Conservation (phyloP, 345 rosid genomes). For the Alliaria petiolata region DNA sequence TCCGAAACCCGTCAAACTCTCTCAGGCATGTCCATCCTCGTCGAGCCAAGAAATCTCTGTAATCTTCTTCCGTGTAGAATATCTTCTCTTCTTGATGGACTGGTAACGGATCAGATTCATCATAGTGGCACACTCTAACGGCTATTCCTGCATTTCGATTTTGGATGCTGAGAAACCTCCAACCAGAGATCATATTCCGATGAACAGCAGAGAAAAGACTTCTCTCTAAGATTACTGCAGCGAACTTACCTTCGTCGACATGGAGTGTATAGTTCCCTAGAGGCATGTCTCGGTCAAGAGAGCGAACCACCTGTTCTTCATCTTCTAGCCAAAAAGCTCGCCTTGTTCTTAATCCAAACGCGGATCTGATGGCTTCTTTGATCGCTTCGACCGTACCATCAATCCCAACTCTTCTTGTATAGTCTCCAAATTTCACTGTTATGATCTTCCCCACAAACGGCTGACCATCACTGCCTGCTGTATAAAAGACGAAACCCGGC, state of each 20-base stretch:
- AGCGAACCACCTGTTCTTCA: slow-evolving; percentile 77
- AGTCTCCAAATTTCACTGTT: slow-evolving; percentile 31
- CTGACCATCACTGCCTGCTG: slow-evolving; percentile 39
- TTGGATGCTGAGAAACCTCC: not conserved
- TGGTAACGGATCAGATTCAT: slow-evolving; percentile 67
- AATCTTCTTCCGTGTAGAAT: slow-evolving; percentile 84
- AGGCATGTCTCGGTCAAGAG: slow-evolving; percentile 94
- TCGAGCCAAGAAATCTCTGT: slow-evolving; percentile 63
- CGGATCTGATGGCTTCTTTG: slow-evolving; percentile 76
- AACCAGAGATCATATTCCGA: not conserved
- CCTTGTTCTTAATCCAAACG: slow-evolving; percentile 76
- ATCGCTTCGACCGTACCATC: slow-evolving; percentile 87
- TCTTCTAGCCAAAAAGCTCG: slow-evolving; percentile 98
- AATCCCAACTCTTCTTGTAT: slow-evolving; percentile 80
- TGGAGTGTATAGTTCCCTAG: slow-evolving; percentile 75
- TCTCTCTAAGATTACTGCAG: not conserved
- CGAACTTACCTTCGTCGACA: slow-evolving; percentile 72
- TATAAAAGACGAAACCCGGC: not conserved
- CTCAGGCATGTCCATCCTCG: slow-evolving; percentile 72
- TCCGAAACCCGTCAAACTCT: slow-evolving; percentile 69
- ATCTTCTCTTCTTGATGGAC: slow-evolving; percentile 76
- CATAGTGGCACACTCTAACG: slow-evolving; percentile 70
- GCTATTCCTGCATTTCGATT: slow-evolving; percentile 48
- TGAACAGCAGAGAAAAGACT: not conserved
- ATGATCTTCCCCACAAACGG: slow-evolving; percentile 24